Base-by-base conservation (phyloP, 2,329 filamentous ascomycete genomes). In the Alternaria postmessia region DNA sequence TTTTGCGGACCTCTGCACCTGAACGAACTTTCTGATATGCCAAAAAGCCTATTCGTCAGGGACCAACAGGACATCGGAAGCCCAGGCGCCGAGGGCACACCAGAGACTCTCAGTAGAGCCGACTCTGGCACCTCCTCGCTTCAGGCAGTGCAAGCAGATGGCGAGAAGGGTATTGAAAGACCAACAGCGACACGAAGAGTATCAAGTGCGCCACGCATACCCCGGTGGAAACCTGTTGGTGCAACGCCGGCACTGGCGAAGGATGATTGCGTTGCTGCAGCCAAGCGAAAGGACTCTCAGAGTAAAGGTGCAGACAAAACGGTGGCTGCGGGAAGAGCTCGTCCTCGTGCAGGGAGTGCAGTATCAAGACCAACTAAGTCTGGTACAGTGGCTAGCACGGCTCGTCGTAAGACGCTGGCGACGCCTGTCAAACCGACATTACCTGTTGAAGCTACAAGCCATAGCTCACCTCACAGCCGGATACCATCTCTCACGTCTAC, bases 1-100 rank as follows among this genome's bases (percentile, higher is more conserved):
- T 59, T 64, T 9, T 57, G 51, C 28, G 38, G 48, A 11, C 52
- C 52, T 24, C 51, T 38, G 14, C 49, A 64, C 41, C 41, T 55
- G 30, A 59, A 54, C 42, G 62, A 55, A 43, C 36, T 59, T 7
- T 55, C 48, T 12, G 38, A 43, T 1, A 59, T 59, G 41, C 44
- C 55, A 8, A 47, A 46, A 14, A 47, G 20, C 7, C 36, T 54
- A 16, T 54, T 52, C 16, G 20, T 36, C 16, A 39, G 34, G 11
- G 59, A 51, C 1, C 43, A 28, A 12, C 38, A 48, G 24, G 43
- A 55, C 12, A 9, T 28, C 1, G 46, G 32, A 26, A 53, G 43
- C 14, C 42, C 14, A 18, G 34, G 20, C 28, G 18, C 12, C 14
- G 32, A 30, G 16, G 39, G 38, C 12, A 51, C 26, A 14, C 52